Conservation (phyloP, 2,329 filamentous ascomycete species). For the Phoma sp. region DNA sequence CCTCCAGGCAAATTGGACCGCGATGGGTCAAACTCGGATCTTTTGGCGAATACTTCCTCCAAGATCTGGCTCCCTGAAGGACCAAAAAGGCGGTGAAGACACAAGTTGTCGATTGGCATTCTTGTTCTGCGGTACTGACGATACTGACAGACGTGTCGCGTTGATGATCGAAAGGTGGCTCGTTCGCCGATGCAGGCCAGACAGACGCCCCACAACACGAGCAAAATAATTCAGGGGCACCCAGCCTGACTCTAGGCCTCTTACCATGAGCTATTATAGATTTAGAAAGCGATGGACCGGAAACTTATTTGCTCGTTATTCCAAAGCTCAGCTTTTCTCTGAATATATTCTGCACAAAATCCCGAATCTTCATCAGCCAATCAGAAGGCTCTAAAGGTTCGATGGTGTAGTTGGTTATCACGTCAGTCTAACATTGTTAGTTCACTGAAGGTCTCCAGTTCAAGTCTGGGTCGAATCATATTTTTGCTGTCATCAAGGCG, state of each 20-base stretch:
- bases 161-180: background rate
- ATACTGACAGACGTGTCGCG: background rate
- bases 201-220: background rate
- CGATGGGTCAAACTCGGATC: too few relatives aligned
- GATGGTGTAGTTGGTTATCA: conserved; percentile 57
- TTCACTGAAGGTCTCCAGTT: conserved; percentile 25
- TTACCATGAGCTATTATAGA: background rate
- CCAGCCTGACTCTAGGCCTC: background rate
- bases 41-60: too few relatives aligned
- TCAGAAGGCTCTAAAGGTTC: conserved; percentile 9
- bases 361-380: background rate
- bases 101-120: background rate
- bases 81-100: too few relatives aligned
- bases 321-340: too few relatives aligned
- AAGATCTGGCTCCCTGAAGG: too few relatives aligned
- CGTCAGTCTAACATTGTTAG: conserved; percentile 53
- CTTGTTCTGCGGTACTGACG: background rate
- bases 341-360: background rate
- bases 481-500: background rate
- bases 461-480: conserved; percentile 28
- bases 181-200: background rate
- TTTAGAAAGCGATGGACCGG: background rate
- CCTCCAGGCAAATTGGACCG: too few relatives aligned
- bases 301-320: too few relatives aligned
- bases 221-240: background rate